A percentile compares a stretch with the other conserved stretches of the same genome.
phyloP scores from a whole-genome alignment of 2,329 filamentous ascomycete genomes.

The Sclerotinia spermophila region DNA sequence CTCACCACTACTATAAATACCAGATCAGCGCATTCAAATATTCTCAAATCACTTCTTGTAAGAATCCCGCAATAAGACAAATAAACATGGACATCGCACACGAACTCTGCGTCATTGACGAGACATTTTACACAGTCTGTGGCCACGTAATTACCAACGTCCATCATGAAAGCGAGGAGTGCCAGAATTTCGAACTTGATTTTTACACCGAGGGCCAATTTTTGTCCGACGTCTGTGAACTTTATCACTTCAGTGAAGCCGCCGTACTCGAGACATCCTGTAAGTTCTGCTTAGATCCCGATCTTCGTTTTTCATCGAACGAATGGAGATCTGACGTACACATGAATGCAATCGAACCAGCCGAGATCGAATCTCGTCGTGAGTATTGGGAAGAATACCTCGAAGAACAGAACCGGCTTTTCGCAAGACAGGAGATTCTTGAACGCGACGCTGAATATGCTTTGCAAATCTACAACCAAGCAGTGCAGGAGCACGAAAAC shows the following conservation, averaged over 20 bases:
- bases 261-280: not conserved
- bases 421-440: not conserved
- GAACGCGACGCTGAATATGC: not conserved
- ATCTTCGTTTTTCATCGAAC: not conserved
- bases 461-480: not conserved
- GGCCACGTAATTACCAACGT: not conserved
- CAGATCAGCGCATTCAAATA: too few relatives aligned
- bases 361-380: not conserved
- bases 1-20: not conserved
- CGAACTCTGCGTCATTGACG: not conserved
- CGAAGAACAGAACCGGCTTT: not conserved
- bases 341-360: too few relatives aligned
- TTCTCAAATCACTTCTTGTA: too few relatives aligned
- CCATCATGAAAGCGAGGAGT: not conserved
- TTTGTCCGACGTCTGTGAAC: not conserved
- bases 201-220: not conserved
- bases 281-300: not conserved
- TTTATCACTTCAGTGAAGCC: not conserved
- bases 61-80: not conserved
- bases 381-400: not conserved
- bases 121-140: not conserved
- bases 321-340: not conserved
- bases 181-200: not conserved
- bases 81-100: not conserved
- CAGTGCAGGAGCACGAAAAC: not conserved